Evolutionary conservation across 208 protist genomes (phyloP).

Genomic region (Crithidia bombi): DNA sequence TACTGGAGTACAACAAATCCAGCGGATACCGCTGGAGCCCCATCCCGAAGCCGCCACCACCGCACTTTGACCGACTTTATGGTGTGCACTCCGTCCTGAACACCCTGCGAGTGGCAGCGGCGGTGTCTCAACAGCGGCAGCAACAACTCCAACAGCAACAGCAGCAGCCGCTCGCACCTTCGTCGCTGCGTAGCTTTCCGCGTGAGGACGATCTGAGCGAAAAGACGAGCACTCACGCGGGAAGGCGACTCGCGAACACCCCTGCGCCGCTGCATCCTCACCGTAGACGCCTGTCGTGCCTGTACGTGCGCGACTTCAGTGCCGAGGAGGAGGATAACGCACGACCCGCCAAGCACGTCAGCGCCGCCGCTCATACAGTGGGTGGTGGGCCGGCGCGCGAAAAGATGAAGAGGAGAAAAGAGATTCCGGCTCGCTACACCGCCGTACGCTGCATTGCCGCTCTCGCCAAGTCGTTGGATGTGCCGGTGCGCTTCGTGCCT

Average conservation of each 20-base stretch:
- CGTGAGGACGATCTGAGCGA: neutral
- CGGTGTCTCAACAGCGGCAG: slow-evolving; percentile 1
- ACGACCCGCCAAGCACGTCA: neutral
- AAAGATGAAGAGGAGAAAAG: slow-evolving; percentile 11
- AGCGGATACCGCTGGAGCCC: slow-evolving; percentile 67
- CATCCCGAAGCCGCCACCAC: slow-evolving; percentile 75
- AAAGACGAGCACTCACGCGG: too few species aligned
- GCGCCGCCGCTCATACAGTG: neutral
- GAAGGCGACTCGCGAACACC: too few species aligned
- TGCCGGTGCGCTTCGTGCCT: slow-evolving; percentile 65
- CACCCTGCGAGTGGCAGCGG: slow-evolving; percentile 56
- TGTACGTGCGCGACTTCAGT: slow-evolving; percentile 81
- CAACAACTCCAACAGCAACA: neutral
- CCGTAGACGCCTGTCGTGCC: slow-evolving; percentile 30
- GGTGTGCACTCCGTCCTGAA: slow-evolving; percentile 70
- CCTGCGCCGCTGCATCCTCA: slow-evolving; percentile 11
- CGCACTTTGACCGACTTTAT: slow-evolving; percentile 65
- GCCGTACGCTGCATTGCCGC: slow-evolving; percentile 62
- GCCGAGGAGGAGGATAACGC: slow-evolving; percentile 28
- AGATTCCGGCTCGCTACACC: slow-evolving; percentile 60
- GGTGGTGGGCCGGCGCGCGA: too few species aligned
- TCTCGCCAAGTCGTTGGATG: slow-evolving; percentile 54
- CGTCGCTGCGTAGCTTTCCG: neutral
- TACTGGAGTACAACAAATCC: slow-evolving; percentile 62
- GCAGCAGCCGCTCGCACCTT: neutral